Base-by-base conservation (phyloP, 1,139 yeast species). In the Saccharomyces hybrid region DNA sequence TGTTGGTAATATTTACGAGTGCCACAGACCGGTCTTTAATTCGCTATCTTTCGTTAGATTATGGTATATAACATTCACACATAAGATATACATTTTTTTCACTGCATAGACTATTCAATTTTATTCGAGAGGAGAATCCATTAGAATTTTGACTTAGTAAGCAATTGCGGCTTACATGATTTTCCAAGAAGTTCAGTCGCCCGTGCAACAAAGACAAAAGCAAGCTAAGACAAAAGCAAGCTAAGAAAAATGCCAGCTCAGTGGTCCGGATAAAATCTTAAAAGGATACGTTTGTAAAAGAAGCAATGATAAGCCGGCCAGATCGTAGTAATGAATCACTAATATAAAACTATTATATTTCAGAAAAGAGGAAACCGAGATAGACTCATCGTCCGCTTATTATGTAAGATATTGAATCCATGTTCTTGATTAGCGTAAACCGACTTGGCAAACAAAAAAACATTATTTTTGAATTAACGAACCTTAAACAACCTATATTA, bases 401-500 rank as follows among this genome's bases (percentile, higher is more conserved):
- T 7, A n/a, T n/a, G 16, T 32, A n/a, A n/a, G n/a, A n/a, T 14
- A 32, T 14, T 7, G 16, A 8, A n/a, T 14, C 7, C 16, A n/a
- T 8, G 13, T n/a, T 5, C 16, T 20, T 3, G 5, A 11, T 20
- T 8, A 20, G 23, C 13, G 25, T 8, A 38, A 26, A 11, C 31
- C 23, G 16, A 16, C 11, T 5, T 9, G 11, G 27, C 31, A 47
- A 34, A 53, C 47, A 49, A 51, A 53, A 50, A 48, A 5, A 30
- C 13, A n/a, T n/a, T 53, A 47, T 51, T 51, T 53, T 47, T 48
- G 32, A 31, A 51, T 42, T 31, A 53, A 53, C 56, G 56, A 53
- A 53, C 56, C 52, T 51, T 53, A 53, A 53, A 53, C 56, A 53
- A 53, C 56, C 56, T 51, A 53, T 51, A 53, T 50, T 47, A 25